These are phyloP conservation scores for Otatea glauca DNA, from an alignment of 176 grass and related monocot genomes.

Conservation along the genomic window DNA sequence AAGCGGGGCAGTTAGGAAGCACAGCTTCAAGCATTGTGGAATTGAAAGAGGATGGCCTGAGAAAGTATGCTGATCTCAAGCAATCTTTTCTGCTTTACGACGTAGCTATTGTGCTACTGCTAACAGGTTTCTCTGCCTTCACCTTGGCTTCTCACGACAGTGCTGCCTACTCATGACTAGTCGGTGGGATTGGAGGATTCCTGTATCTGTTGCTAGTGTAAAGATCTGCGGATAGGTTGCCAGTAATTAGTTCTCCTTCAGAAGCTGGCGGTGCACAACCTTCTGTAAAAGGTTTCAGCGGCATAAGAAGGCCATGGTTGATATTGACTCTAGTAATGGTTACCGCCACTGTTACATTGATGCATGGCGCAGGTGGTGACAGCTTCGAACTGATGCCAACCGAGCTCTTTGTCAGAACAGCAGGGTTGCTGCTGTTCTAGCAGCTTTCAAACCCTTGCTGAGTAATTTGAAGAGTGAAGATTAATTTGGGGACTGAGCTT, in stretches of 20 bases:
- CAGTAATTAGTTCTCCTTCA: slow-evolving; percentile 43
- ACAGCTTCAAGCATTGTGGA: slow-evolving; percentile 22
- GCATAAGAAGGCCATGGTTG: slow-evolving; percentile 75
- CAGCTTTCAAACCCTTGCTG: slow-evolving; percentile 82
- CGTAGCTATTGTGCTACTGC: slow-evolving; percentile 63
- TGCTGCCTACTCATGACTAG: slow-evolving; percentile 66
- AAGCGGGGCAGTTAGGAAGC: slow-evolving; percentile 40
- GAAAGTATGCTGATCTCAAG: slow-evolving; percentile 82
- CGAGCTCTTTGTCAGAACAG: slow-evolving; percentile 65
- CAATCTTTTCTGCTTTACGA: slow-evolving; percentile 82
- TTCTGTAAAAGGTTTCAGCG: slow-evolving; percentile 36
- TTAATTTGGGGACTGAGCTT: slow-evolving; percentile 8
- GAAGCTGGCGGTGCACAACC: slow-evolving; percentile 34
- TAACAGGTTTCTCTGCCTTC: slow-evolving; percentile 69
- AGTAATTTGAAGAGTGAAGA: slow-evolving; percentile 55
- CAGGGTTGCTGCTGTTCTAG: slow-evolving; percentile 76
- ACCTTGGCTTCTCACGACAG: slow-evolving; percentile 58
- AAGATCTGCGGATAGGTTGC: slow-evolving; percentile 76
- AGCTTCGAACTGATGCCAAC: slow-evolving; percentile 54
- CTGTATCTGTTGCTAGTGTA: slow-evolving; percentile 82
- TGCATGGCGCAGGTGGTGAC: slow-evolving; percentile 59
- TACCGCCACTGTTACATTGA: slow-evolving; percentile 53
- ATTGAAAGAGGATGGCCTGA: slow-evolving; percentile 70
- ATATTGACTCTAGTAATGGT: slow-evolving; percentile 57
- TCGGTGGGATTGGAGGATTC: slow-evolving; percentile 81